A percentile compares a stretch with the other conserved stretches of the same genome.
phyloP scores from a whole-genome alignment of 1,284 basidiomycete species.

The Chalciporus sp. region DNA sequence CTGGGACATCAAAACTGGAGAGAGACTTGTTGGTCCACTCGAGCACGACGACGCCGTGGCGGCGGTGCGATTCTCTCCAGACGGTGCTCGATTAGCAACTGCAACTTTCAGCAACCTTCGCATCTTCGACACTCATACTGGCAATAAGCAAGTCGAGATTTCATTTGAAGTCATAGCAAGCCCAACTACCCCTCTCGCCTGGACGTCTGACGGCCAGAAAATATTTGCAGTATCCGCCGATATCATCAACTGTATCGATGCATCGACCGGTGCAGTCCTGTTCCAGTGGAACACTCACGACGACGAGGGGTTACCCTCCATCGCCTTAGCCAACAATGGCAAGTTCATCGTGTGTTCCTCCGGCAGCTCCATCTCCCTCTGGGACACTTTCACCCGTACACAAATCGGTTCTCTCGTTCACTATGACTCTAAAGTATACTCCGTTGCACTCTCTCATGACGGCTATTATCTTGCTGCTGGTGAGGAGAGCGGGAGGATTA shows the following conservation, averaged over 20 bases:
- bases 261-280: too few species aligned
- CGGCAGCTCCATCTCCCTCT: slow-evolving; percentile 4
- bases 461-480: slow-evolving; percentile 12
- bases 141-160: neutral
- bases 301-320: too few species aligned
- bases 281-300: too few species aligned
- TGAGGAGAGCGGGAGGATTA: slow-evolving; percentile 7
- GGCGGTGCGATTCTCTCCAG: neutral
- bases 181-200: too few species aligned
- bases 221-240: too few species aligned
- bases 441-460: slow-evolving; percentile 9
- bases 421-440: neutral
- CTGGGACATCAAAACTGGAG: neutral
- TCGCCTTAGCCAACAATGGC: too few species aligned
- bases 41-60: neutral
- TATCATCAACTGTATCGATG: too few species aligned
- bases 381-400: neutral
- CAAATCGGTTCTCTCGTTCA: slow-evolving; percentile 8
- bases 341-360: slow-evolving; percentile 1
- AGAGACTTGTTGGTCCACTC: neutral
- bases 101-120: neutral
- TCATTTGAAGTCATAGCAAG: too few species aligned
- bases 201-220: too few species aligned
- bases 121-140: neutral
- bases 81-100: neutral